phyloP scores from a whole-genome alignment of 2,329 filamentous ascomycete genomes.

The Elsinoe batatas region DNA sequence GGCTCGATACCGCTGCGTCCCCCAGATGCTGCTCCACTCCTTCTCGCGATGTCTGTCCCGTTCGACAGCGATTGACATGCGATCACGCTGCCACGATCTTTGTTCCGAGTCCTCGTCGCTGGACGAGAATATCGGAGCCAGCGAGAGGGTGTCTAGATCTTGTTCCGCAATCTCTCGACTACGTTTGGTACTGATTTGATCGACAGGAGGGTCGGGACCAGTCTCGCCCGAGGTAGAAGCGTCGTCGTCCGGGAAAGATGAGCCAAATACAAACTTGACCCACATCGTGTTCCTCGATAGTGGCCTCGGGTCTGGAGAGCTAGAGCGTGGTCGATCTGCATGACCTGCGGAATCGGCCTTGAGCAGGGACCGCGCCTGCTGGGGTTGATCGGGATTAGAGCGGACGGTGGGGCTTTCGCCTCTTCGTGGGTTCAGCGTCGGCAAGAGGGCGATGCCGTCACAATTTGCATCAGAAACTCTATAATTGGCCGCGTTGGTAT shows the following conservation, averaged over 20 bases:
- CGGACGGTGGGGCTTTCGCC: no score
- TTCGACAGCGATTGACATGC: neutral
- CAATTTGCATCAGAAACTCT: no score
- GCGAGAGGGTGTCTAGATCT: neutral
- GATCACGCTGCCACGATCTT: neutral
- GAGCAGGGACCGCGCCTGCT: no score
- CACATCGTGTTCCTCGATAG: neutral
- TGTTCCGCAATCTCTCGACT: neutral
- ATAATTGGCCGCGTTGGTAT: no score
- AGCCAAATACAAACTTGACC: neutral
- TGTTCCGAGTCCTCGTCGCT: neutral
- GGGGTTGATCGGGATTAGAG: no score
- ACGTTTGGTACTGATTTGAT: neutral
- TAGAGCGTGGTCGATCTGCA: neutral
- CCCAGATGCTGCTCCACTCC: constrained; percentile 2
- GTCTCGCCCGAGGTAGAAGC: no score
- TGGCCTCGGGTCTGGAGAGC: neutral
- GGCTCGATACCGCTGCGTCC: neutral
- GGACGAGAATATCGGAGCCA: neutral
- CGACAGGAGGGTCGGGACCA: no score
- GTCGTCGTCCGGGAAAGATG: neutral
- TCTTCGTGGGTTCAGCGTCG: neutral
- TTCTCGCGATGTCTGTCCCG: neutral
- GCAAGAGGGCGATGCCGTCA: neutral
- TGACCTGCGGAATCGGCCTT: no score